Evolutionary conservation across 2,329 filamentous ascomycete genomes (phyloP).

Genomic region (Aspergillus arachidicola): DNA sequence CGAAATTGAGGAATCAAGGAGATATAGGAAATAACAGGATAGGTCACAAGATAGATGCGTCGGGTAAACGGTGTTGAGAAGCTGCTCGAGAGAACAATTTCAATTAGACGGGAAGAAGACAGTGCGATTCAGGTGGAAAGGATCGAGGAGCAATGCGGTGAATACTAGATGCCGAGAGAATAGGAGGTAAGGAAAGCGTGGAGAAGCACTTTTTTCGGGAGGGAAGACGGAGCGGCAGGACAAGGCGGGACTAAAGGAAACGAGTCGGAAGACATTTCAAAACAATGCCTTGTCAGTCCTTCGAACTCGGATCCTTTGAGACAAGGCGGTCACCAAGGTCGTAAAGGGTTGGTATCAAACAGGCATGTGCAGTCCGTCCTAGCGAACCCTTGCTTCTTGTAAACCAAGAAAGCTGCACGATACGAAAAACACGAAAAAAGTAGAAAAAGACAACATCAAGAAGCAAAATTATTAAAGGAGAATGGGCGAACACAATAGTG

Average conservation of each 20-base stretch:
- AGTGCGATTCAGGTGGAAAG: constrained; percentile 13
- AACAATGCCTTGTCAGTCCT: constrained; percentile 14
- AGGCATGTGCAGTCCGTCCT: constrained; percentile 26
- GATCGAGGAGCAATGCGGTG: constrained; percentile 4
- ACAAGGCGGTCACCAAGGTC: constrained; percentile 19
- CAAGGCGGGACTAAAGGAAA: constrained; percentile 7
- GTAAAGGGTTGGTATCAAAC: constrained; percentile 28
- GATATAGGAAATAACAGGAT: constrained; percentile 14
- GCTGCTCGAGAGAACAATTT: constrained; percentile 16
- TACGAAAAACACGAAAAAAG: constrained; percentile 18
- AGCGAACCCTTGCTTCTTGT: constrained; percentile 30
- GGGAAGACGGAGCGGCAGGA: constrained; percentile 7
- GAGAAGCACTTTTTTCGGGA: constrained; percentile 16
- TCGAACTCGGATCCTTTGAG: constrained; percentile 23
- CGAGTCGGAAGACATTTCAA: constrained; percentile 3
- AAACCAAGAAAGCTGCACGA: constrained; percentile 26
- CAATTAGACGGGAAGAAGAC: constrained; percentile 18
- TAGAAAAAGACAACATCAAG: constrained; percentile 23
- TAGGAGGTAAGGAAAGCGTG: constrained; percentile 9
- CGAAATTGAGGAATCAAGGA: constrained; percentile 15
- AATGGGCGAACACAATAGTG: constrained; percentile 9
- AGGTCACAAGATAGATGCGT: constrained; percentile 18
- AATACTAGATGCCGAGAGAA: constrained; percentile 6
- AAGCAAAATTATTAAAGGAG: constrained; percentile 19
- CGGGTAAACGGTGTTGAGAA: constrained; percentile 9